Base-by-base conservation (phyloP, 345 rosid genomes). In the Salix koriyanagi region DNA sequence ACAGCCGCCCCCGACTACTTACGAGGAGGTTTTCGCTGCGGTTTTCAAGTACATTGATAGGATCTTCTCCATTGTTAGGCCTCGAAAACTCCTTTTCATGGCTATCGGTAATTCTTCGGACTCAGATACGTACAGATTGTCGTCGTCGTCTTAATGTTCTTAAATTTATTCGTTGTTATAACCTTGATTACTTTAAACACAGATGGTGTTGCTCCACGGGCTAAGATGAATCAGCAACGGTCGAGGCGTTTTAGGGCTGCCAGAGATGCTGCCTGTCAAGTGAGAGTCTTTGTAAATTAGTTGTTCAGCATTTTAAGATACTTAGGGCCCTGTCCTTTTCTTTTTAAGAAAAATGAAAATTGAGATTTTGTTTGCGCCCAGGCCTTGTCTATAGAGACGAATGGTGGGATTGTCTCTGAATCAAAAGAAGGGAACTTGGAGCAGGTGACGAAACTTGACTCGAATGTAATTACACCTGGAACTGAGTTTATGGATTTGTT, bases 401-500 rank as follows among this genome's bases (percentile, higher is more conserved):
- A 64, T 32, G 19, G 37, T 6, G 65, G 34, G 37, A 7, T 32
- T 52, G 60, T 26, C 32, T 26, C 18, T 8, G 75, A 48, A 71
- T 28, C 46, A n/a, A 28, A 41, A 19, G 66, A 26, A 70, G 72
- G 21, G 28, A 65, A 44, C 66, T 11, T 12, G 13, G 44, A 69
- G 60, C 62, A 73, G 28, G n/a, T 61, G 18, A 70, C 42, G 15
- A 67, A 32, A 48, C 11, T 77, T 34, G 86, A 83, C 54, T 74
- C 86, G 7, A 83, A 83, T 80, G 80, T 79, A n/a, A 83, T 83
- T 73, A 83, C 86, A 21, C 86, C 86, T 65, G 86, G 83, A 74
- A 83, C 81, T 77, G 83, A 83, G 75, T 83, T 83, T 64, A 79
- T 83, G 86, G 86, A 65, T 32, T 56, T 83, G 21, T 70, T 83